Evolutionary conservation across 169 alveolate genomes (phyloP).

Genomic region (Eimeria sp.): DNA sequence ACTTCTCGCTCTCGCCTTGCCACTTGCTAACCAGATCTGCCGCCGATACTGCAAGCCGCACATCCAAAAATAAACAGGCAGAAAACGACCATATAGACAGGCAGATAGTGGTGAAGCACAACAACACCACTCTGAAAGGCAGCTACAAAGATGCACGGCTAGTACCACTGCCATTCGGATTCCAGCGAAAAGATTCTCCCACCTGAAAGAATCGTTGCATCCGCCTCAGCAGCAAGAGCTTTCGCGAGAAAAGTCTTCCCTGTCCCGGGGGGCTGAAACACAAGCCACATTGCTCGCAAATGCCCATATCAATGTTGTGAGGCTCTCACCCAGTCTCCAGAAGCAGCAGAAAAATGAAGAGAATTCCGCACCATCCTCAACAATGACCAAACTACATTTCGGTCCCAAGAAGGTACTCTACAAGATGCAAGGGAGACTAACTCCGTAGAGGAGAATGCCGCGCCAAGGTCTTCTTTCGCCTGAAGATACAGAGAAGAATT

Average conservation of each 20-base stretch:
- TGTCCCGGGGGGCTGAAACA: constrained; percentile 99
- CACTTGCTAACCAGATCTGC: constrained; percentile 99
- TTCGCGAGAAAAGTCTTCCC: constrained; percentile 99
- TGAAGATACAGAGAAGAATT: not conserved
- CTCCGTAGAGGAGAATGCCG: constrained; percentile 86
- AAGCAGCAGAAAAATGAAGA: not conserved
- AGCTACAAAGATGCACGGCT: not conserved
- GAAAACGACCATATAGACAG: not conserved
- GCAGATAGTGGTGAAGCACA: not conserved
- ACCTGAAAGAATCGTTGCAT: constrained; percentile 84
- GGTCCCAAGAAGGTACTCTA: not conserved
- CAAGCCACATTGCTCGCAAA: constrained; percentile 89
- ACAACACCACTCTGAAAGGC: not conserved
- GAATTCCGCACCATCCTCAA: not conserved
- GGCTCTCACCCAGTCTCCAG: not conserved
- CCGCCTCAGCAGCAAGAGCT: constrained; percentile 99
- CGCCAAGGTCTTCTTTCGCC: constrained; percentile 88
- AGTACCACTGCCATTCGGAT: not conserved
- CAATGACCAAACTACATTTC: not conserved
- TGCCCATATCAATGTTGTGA: not conserved
- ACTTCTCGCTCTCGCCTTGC: constrained; percentile 99
- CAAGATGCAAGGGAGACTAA: constrained; percentile 1
- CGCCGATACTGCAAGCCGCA: constrained; percentile 92
- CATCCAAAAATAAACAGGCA: not conserved
- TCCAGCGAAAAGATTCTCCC: not conserved